A percentile compares a stretch with the other conserved stretches of the same genome.
Conservation (phyloP, 352 stramenopile genomes). For the Pythium brassicae region DNA sequence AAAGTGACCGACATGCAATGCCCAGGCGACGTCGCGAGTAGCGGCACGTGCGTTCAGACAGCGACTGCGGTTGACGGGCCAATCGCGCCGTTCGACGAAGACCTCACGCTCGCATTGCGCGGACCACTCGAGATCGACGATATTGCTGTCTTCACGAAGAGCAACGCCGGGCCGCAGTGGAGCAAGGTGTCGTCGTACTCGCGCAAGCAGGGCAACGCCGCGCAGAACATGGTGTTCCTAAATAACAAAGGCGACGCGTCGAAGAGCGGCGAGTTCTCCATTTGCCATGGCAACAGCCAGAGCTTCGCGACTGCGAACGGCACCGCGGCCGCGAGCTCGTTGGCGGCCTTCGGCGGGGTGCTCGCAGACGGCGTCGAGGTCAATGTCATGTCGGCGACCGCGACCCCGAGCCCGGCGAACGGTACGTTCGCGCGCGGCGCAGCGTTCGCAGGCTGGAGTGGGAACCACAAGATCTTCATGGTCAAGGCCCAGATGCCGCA, state of each 20-base stretch:
- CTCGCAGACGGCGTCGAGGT: slow-evolving; percentile 33
- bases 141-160: slow-evolving; percentile 33
- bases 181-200: slow-evolving; percentile 28
- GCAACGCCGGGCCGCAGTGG: slow-evolving; percentile 9
- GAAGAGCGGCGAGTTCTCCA: slow-evolving; percentile 32
- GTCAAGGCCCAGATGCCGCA: slow-evolving; percentile 36
- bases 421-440: slow-evolving; percentile 27
- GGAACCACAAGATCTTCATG: slow-evolving; percentile 51
- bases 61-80: slow-evolving; percentile 21
- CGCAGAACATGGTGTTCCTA: slow-evolving; percentile 45
- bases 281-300: slow-evolving; percentile 38
- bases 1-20: slow-evolving; percentile 31
- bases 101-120: slow-evolving; percentile 36
- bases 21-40: slow-evolving; percentile 10
- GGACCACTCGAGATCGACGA: slow-evolving; percentile 35
- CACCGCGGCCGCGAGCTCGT: slow-evolving; percentile 5
- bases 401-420: slow-evolving; percentile 11
- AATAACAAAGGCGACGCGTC: slow-evolving; percentile 41
- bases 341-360: slow-evolving; percentile 20
- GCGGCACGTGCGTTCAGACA: slow-evolving; percentile 14
- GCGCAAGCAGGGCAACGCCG: slow-evolving; percentile 5
- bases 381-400: slow-evolving; percentile 36
- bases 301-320: slow-evolving; percentile 36
- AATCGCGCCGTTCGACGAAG: slow-evolving; percentile 38
- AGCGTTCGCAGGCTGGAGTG: slow-evolving; percentile 28